A percentile compares a stretch with the other conserved stretches of the same genome.
Conservation (phyloP, 805 yeast species). For the Wickerhamiella brachini region DNA sequence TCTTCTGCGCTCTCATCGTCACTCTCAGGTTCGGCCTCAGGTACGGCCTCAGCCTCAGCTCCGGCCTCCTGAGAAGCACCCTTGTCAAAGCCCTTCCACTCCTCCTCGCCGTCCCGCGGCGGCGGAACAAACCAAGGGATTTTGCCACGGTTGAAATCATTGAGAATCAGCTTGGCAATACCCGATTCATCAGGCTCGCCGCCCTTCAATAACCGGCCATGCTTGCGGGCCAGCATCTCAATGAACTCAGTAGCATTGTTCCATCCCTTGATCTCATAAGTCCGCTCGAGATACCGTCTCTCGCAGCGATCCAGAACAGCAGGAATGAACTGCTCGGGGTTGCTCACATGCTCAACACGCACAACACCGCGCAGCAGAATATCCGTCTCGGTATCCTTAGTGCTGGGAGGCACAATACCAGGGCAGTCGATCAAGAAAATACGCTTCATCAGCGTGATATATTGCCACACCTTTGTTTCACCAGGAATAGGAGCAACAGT, state of each 20-base stretch:
- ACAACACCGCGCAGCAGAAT: conserved; percentile 93
- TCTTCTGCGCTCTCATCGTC: background rate
- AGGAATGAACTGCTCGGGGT: conserved; percentile 92
- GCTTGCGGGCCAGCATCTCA: conserved; percentile 82
- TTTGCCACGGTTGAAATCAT: conserved; percentile 92
- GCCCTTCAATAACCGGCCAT: conserved; percentile 85
- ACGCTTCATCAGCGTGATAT: conserved; percentile 90
- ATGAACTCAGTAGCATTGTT: conserved; percentile 57
- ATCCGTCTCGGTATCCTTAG: conserved; percentile 81
- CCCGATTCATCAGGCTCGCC: conserved; percentile 97
- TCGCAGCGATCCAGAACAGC: conserved; percentile 76
- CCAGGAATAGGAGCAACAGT: conserved; percentile 98
- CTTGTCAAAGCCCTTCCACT: conserved; percentile 5
- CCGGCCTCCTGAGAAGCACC: conserved; percentile 3
- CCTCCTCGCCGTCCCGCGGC: conserved; percentile 48
- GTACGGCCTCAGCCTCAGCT: background rate
- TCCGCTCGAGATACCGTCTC: conserved; percentile 80
- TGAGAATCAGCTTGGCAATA: conserved; percentile 76
- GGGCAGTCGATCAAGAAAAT: conserved; percentile 96
- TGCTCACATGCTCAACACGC: conserved; percentile 91
- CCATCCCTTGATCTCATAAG: conserved; percentile 94
- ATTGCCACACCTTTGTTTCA: conserved; percentile 98
- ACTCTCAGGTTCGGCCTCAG: background rate
- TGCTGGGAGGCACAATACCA: conserved; percentile 94
- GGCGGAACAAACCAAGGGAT: conserved; percentile 98